phyloP scores from a whole-genome alignment of 2,329 filamentous ascomycete species.

The Pseudogymnoascus sp. region DNA sequence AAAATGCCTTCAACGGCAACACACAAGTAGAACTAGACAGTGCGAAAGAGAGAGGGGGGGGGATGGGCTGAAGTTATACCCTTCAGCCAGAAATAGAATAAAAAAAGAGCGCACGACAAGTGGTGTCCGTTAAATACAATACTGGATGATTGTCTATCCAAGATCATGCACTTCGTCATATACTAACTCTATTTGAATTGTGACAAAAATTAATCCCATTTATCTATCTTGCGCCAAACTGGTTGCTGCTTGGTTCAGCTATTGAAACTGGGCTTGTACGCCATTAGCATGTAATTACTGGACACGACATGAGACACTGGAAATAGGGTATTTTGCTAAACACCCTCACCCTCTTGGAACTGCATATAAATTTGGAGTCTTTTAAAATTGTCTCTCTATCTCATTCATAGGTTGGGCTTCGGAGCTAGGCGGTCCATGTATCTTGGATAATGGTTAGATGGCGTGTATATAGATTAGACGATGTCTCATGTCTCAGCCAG shows the following conservation, averaged over 20 bases:
- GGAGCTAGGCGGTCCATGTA: no score
- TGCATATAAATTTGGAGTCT: no score
- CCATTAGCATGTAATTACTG: no score
- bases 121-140: neutral
- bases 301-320: no score
- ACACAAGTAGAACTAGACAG: slow-evolving; percentile 22
- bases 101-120: neutral
- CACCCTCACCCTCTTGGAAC: no score
- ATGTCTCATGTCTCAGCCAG: no score
- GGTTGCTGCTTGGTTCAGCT: neutral
- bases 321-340: no score
- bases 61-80: neutral
- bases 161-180: neutral
- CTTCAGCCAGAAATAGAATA: neutral
- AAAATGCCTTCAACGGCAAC: slow-evolving; percentile 13
- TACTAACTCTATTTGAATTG: neutral
- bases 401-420: no score
- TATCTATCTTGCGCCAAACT: neutral
- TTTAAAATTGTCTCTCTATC: no score
- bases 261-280: no score
- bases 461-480: no score
- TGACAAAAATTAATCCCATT: neutral
- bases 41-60: neutral
- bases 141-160: neutral
- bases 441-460: no score